phyloP scores from a whole-genome alignment of 129 eudicot species.

The Flaveria linearis region DNA sequence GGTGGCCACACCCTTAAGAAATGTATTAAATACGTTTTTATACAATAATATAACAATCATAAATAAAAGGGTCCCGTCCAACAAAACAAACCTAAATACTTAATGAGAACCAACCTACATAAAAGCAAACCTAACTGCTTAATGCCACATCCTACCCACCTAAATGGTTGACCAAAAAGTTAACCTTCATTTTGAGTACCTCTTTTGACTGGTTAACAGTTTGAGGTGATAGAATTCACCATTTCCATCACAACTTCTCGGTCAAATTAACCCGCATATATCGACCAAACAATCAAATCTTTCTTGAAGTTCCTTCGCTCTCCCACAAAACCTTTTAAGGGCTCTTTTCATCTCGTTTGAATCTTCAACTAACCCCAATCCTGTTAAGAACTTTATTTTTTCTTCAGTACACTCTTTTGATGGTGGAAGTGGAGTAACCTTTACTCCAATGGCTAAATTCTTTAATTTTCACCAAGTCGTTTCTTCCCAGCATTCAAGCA shows the following conservation, averaged over 20 bases:
- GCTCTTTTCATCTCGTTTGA: constrained; percentile 66
- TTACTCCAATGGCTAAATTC: constrained; percentile 53
- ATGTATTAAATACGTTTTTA: no score
- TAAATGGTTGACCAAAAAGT: constrained; percentile 56
- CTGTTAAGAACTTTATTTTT: constrained; percentile 57
- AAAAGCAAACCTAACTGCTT: no score
- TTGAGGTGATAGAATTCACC: constrained; percentile 69
- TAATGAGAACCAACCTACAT: no score
- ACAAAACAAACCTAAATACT: no score
- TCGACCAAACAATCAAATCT: constrained; percentile 74
- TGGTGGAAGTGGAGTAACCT: constrained; percentile 38
- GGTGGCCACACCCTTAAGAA: no score
- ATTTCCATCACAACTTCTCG: constrained; percentile 48
- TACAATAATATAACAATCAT: no score
- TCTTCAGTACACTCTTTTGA: constrained; percentile 28
- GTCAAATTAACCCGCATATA: constrained; percentile 56
- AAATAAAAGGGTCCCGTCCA: no score
- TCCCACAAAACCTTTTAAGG: constrained; percentile 63
- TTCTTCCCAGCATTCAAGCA: constrained; percentile 50
- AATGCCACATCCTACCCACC: no score
- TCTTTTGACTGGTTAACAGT: constrained; percentile 60
- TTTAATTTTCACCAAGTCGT: constrained; percentile 54
- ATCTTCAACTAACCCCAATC: constrained; percentile 59
- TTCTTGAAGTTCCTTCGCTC: constrained; percentile 71
- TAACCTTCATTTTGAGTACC: constrained; percentile 55